A percentile compares a stretch with the other conserved stretches of the same genome.
Evolutionary conservation across 1,284 basidiomycete species (phyloP).

Genomic region (Acaromyces ingoldii): DNA sequence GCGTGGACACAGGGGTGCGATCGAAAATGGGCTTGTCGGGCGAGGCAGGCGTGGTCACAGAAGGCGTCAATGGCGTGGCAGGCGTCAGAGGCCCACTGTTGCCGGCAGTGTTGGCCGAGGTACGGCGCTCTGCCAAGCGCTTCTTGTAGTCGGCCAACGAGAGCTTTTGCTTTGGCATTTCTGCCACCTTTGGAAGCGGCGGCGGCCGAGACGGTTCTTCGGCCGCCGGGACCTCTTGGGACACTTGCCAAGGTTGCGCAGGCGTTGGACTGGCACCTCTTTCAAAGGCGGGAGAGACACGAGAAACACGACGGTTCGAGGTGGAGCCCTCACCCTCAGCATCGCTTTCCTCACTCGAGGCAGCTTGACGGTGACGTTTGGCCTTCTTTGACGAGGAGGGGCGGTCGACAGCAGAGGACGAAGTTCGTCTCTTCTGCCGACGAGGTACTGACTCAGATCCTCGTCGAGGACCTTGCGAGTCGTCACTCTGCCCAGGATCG

Average conservation of each 20-base stretch:
- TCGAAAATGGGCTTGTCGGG: slow-evolving; percentile 2
- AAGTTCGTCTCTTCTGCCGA: too few species aligned
- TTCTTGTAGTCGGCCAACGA: slow-evolving; percentile 49
- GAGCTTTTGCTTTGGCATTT: slow-evolving; percentile 37
- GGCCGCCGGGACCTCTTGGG: too few species aligned
- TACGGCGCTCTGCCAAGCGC: slow-evolving; percentile 39
- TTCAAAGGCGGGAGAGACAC: too few species aligned
- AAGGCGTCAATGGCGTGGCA: slow-evolving; percentile 2
- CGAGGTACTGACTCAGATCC: too few species aligned
- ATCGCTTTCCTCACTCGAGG: slow-evolving; percentile 6
- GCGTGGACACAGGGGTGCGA: slow-evolving; percentile 9
- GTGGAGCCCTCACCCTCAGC: slow-evolving; percentile 1
- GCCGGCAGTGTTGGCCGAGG: slow-evolving; percentile 24
- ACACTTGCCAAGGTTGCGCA: too few species aligned
- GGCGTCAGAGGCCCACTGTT: slow-evolving; percentile 10
- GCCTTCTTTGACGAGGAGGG: too few species aligned
- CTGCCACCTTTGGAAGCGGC: slow-evolving; percentile 13
- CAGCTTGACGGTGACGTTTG: not conserved
- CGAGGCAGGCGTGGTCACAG: slow-evolving; percentile 8
- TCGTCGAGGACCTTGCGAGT: too few species aligned
- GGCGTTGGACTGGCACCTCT: too few species aligned
- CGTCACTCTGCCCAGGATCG: not conserved
- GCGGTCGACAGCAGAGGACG: too few species aligned
- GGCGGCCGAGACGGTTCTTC: too few species aligned
- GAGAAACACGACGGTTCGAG: not conserved